A percentile compares a stretch with the other conserved stretches of the same genome.
These are phyloP conservation scores for Hypoxylon cercidicola DNA, from an alignment of 495 filamentous ascomycete genomes.

Conservation along the genomic window DNA sequence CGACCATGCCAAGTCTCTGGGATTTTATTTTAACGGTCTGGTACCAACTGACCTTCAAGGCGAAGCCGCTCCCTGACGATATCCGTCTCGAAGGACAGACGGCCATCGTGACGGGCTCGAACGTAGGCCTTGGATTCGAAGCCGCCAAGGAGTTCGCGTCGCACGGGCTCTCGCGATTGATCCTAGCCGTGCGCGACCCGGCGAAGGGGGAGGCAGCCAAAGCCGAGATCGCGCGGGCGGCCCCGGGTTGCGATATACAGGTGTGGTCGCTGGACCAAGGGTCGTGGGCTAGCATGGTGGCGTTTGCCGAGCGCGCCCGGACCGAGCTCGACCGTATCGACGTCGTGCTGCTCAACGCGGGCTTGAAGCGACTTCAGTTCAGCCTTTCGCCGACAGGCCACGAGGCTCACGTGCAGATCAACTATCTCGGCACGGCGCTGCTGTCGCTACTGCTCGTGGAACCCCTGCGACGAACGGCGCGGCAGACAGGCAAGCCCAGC, in stretches of 20 bases:
- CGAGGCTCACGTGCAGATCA: slow-evolving; percentile 60
- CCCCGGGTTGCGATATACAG: slow-evolving; percentile 52
- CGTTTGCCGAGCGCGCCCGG: slow-evolving; percentile 52
- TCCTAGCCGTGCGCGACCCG: slow-evolving; percentile 58
- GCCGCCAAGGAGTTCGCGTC: slow-evolving; percentile 56
- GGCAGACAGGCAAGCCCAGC: slow-evolving; percentile 38
- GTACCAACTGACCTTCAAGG: slow-evolving; percentile 37
- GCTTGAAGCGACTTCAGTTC: slow-evolving; percentile 44
- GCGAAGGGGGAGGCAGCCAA: slow-evolving; percentile 57
- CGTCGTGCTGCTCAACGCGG: slow-evolving; percentile 60
- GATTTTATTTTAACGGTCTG: slow-evolving; percentile 27
- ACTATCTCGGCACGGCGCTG: slow-evolving; percentile 44
- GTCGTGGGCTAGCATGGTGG: slow-evolving; percentile 50
- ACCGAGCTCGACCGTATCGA: slow-evolving; percentile 51
- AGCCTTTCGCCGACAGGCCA: slow-evolving; percentile 48
- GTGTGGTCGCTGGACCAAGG: slow-evolving; percentile 65
- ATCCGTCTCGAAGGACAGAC: slow-evolving; percentile 47
- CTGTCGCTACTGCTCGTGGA: slow-evolving; percentile 24
- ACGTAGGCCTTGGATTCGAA: slow-evolving; percentile 64
- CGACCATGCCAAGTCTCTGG: slow-evolving; percentile 24
- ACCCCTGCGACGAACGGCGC: slow-evolving; percentile 51
- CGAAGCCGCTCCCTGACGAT: slow-evolving; percentile 18
- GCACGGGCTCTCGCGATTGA: slow-evolving; percentile 54
- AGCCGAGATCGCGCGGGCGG: slow-evolving; percentile 48
- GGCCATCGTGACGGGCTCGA: slow-evolving; percentile 65